phyloP scores from a whole-genome alignment of 2,329 filamentous ascomycete genomes.

The Annulohypoxylon truncatum region DNA sequence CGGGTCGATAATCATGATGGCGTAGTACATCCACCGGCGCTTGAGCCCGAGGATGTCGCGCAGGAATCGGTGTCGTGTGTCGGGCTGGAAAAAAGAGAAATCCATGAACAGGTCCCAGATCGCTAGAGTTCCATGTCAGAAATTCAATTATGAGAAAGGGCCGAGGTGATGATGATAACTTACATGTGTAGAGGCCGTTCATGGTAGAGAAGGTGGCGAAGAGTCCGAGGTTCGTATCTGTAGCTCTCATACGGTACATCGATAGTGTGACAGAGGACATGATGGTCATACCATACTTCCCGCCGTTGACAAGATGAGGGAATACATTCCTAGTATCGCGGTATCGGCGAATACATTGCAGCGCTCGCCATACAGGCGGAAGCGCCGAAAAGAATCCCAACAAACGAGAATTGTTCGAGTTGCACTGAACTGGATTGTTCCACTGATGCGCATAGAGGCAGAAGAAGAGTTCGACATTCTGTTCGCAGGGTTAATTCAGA shows the following conservation, averaged over 20 bases:
- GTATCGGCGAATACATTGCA: slow-evolving; percentile 93
- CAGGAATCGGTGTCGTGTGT: slow-evolving; percentile 74
- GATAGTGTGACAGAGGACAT: slow-evolving; percentile 81
- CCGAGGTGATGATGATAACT: slow-evolving; percentile 48
- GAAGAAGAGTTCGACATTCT: slow-evolving; percentile 94
- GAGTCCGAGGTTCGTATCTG: slow-evolving; percentile 67
- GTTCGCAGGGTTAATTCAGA: slow-evolving; percentile 40
- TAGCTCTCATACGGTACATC: slow-evolving; percentile 80
- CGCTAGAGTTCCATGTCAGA: slow-evolving; percentile 55
- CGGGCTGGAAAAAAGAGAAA: slow-evolving; percentile 87
- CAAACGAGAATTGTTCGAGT: slow-evolving; percentile 83
- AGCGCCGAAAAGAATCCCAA: slow-evolving; percentile 87
- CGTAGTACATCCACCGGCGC: slow-evolving; percentile 84
- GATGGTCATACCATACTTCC: slow-evolving; percentile 90
- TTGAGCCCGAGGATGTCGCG: slow-evolving; percentile 86
- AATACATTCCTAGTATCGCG: slow-evolving; percentile 87
- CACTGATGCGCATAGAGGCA: slow-evolving; percentile 88
- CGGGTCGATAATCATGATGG: slow-evolving; percentile 84
- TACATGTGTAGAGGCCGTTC: slow-evolving; percentile 85
- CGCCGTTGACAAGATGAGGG: slow-evolving; percentile 91
- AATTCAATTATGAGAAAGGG: background rate
- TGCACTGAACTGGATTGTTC: slow-evolving; percentile 80
- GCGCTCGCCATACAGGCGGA: slow-evolving; percentile 87
- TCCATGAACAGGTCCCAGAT: slow-evolving; percentile 98
- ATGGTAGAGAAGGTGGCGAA: slow-evolving; percentile 85